phyloP scores from a whole-genome alignment of 305 asterid species.

The Caryopteris hybrid region DNA sequence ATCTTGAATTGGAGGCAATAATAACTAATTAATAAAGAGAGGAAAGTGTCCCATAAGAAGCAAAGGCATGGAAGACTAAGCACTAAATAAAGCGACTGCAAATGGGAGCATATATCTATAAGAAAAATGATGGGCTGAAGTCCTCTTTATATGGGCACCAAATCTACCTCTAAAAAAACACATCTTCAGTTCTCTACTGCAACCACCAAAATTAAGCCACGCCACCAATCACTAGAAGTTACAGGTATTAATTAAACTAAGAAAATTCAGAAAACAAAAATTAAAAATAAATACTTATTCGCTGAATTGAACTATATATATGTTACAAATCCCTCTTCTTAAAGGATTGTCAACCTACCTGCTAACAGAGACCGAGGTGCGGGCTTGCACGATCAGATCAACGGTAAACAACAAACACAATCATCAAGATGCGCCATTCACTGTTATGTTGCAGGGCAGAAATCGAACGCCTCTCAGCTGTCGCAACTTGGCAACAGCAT shows the following conservation, averaged over 20 bases:
- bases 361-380: constrained; percentile 30
- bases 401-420: constrained; percentile 9
- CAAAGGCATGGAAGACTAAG: neutral
- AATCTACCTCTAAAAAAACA: constrained; percentile 19
- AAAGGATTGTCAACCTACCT: constrained; percentile 66
- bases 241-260: constrained; percentile 4
- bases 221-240: constrained; percentile 40
- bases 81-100: neutral
- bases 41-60: too few relatives aligned
- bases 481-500: constrained; percentile 65
- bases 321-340: constrained; percentile 62
- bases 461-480: constrained; percentile 45
- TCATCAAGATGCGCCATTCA: constrained; percentile 39
- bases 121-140: constrained; percentile 12
- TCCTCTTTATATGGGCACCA: constrained; percentile 2
- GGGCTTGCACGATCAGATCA: constrained; percentile 23
- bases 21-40: too few relatives aligned
- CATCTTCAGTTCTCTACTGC: constrained; percentile 21
- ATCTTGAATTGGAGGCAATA: too few relatives aligned
- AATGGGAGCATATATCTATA: constrained; percentile 18
- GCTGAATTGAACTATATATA: constrained; percentile 63
- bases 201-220: constrained; percentile 30
- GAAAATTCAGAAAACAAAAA: neutral
- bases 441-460: constrained; percentile 27
- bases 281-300: constrained; percentile 39